Conservation (phyloP, 257 asterid genomes). For the Penstemon newberryi region DNA sequence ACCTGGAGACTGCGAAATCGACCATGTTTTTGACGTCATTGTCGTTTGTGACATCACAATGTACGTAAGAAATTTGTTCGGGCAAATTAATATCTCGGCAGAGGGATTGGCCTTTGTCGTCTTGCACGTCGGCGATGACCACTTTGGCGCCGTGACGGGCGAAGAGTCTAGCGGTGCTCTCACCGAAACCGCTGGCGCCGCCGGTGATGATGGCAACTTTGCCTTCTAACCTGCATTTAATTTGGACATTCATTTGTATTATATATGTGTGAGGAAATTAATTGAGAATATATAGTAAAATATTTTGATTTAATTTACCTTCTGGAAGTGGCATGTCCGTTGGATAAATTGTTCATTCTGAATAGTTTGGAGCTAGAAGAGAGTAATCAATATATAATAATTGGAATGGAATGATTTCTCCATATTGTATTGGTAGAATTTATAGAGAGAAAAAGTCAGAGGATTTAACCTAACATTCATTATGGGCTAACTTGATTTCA, state of each 20-base stretch:
- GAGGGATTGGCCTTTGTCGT: constrained; percentile 46
- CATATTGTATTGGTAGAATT: constrained; percentile 2
- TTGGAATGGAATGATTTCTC: neutral
- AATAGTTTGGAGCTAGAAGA: neutral
- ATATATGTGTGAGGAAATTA: too few species aligned
- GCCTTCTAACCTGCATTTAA: constrained; percentile 53
- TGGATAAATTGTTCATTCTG: constrained; percentile 24
- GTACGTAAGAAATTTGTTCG: constrained; percentile 46
- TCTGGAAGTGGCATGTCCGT: neutral
- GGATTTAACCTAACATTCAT: neutral
- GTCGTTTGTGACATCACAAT: constrained; percentile 65
- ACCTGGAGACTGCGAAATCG: constrained; percentile 39
- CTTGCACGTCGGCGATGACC: constrained; percentile 76
- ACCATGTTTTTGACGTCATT: constrained; percentile 42
- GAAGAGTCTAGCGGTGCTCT: constrained; percentile 64
- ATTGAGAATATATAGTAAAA: too few species aligned
- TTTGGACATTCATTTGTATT: too few species aligned
- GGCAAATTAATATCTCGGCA: constrained; percentile 36
- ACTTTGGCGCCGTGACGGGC: constrained; percentile 68
- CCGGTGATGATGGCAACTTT: constrained; percentile 83
- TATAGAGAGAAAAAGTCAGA: neutral
- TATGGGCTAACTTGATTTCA: neutral
- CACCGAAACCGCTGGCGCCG: constrained; percentile 90
- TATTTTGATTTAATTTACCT: constrained; percentile 12
- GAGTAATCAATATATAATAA: neutral